Evolutionary conservation across 805 yeast species (phyloP).

Genomic region (Pachysolen tannophilus): DNA sequence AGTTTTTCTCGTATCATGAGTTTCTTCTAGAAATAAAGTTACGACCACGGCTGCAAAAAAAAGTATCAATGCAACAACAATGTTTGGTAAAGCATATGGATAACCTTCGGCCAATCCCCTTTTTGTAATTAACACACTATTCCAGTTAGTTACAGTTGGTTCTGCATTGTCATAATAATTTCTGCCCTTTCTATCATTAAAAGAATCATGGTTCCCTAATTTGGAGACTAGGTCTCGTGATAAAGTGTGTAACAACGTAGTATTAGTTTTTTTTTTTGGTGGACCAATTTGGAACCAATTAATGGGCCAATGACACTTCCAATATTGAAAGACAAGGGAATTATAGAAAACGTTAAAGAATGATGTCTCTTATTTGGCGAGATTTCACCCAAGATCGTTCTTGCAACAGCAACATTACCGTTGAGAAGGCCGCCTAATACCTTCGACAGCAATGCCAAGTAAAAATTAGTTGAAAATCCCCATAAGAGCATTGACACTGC

Average conservation of each 20-base stretch:
- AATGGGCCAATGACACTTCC: constrained; percentile 56
- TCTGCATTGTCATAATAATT: not conserved
- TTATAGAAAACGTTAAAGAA: constrained; percentile 50
- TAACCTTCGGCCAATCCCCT: constrained; percentile 23
- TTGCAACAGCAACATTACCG: constrained; percentile 53
- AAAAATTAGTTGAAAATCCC: constrained; percentile 47
- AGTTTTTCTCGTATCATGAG: constrained; percentile 26
- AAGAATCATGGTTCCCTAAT: not conserved
- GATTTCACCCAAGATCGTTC: constrained; percentile 54
- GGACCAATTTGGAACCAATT: constrained; percentile 22
- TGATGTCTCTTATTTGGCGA: constrained; percentile 50
- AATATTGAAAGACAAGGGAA: constrained; percentile 54
- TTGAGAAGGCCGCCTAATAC: constrained; percentile 46
- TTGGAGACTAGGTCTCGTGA: not conserved
- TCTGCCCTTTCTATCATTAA: constrained; percentile 1
- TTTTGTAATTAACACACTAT: constrained; percentile 10
- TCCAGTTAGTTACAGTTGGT: not conserved
- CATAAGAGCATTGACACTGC: constrained; percentile 35
- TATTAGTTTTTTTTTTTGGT: not conserved
- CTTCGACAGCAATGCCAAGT: constrained; percentile 46
- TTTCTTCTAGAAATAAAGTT: constrained; percentile 44
- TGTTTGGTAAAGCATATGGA: constrained; percentile 45
- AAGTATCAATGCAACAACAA: constrained; percentile 31
- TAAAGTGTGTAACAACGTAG: not conserved
- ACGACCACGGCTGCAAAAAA: constrained; percentile 28